Percentiles rank a stretch among this genome's conserved stretches.
phyloP scores from a whole-genome alignment of 83 land plant genomes.

The Larix sibirica region DNA sequence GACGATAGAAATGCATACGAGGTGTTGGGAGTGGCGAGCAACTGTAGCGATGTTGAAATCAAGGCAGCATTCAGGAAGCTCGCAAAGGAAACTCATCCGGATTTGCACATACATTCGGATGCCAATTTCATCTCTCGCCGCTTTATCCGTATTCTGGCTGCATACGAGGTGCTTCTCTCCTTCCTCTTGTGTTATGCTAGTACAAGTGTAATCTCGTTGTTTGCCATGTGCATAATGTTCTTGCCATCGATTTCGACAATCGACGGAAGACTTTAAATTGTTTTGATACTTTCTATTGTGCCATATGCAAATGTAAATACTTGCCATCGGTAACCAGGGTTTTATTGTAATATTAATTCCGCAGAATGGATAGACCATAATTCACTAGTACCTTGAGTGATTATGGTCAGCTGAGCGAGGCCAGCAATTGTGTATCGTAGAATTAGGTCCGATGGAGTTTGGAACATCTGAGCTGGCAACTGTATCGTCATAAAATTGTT shows the following conservation, averaged over 20 bases:
- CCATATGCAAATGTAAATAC: neutral
- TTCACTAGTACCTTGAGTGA: neutral
- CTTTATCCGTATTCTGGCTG: slow-evolving; percentile 59
- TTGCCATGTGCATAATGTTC: neutral
- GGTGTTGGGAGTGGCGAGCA: slow-evolving; percentile 40
- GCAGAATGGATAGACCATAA: neutral
- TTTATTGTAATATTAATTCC: neutral
- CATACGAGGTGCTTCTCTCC: slow-evolving; percentile 52
- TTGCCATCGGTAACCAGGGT: neutral
- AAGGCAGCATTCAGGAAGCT: slow-evolving; percentile 66
- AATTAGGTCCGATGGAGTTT: too few species aligned
- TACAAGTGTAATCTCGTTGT: neutral
- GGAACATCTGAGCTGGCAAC: too few species aligned
- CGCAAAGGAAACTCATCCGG: slow-evolving; percentile 86
- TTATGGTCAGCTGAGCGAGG: neutral
- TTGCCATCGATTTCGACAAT: neutral
- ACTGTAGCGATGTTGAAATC: slow-evolving; percentile 51
- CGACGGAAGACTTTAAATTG: too few species aligned
- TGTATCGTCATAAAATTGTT: too few species aligned
- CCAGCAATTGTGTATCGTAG: too few species aligned
- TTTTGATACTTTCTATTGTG: neutral
- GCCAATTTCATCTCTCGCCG: slow-evolving; percentile 18
- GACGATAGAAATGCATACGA: slow-evolving; percentile 49
- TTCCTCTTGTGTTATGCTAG: neutral
- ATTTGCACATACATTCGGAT: slow-evolving; percentile 30